Base-by-base conservation (phyloP, 176 grass and related monocot genomes). In the Zoysia pacifica region DNA sequence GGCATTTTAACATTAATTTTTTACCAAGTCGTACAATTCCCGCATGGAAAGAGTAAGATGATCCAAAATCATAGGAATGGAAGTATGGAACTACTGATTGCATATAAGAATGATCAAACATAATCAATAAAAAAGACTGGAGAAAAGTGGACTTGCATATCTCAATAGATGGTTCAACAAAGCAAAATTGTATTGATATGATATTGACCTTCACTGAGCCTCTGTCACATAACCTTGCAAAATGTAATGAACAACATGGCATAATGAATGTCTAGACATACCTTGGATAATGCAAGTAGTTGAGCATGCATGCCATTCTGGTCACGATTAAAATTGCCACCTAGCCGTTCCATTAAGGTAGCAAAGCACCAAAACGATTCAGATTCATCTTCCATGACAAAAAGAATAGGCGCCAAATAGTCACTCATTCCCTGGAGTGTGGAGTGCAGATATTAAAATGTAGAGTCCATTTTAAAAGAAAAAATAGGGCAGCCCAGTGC, bases 271-370 rank as follows among this genome's bases (percentile, higher is more conserved):
- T 67, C 3, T 9, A 58, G 56, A 80, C 56, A 74, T 91, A 99
- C 96, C 96, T 99, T 99, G 44, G 87, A 89, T 73, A 99, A 76
- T 68, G 92, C 96, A 72, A 99, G 79, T 51, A 99, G 88, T 78
- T 99, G 96, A 79, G 96, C 93, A 85, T 99, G 96, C 96, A 99
- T 99, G 68, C 96, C 96, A 79, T 90, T 99, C 67, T 99, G 96
- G 77, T 99, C 96, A 18, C 96, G 92, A 72, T 99, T 99, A 89
- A 99, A 98, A 86, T 99, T 99, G 71, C 90, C 88, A 38, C 92
- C 96, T 70, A 99, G 64, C 28, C 92, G 87, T 83, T 99, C 96
- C 96, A 99, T 99, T 81, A 99, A 87, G 72, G 84, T 81, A 82
- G 84, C 84, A 87, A 99, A 99, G 76, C 90, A 99, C 96, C 96